Conservation (phyloP, 495 filamentous ascomycete species). For the Cercophora scortea region DNA sequence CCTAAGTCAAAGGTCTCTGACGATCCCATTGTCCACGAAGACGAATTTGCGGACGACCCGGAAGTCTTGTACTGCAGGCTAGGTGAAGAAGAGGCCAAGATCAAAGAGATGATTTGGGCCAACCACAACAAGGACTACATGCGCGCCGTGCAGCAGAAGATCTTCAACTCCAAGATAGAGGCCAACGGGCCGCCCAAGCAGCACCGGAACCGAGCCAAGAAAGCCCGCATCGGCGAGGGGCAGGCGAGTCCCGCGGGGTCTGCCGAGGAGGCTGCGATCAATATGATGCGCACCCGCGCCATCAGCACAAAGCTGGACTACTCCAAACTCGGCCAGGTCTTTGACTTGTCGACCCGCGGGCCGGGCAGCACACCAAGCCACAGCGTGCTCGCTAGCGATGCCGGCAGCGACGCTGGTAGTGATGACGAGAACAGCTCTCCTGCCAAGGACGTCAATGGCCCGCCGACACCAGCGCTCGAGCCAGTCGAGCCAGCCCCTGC, state of each 20-base stretch:
- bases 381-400: conserved; percentile 10
- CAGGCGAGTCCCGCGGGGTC: conserved; percentile 46
- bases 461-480: not conserved
- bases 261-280: conserved; percentile 65
- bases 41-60: conserved; percentile 79
- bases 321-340: conserved; percentile 50
- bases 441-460: not conserved
- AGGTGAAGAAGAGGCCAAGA: conserved; percentile 55
- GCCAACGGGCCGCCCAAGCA: conserved; percentile 44
- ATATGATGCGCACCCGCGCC: conserved; percentile 62
- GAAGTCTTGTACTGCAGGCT: conserved; percentile 76
- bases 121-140: conserved; percentile 88
- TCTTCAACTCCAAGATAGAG: conserved; percentile 55
- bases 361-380: conserved; percentile 25
- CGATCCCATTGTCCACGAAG: conserved; percentile 54
- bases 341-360: conserved; percentile 30
- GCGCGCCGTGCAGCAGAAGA: conserved; percentile 70
- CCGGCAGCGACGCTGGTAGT: conserved; percentile 3
- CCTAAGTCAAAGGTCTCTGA: conserved; percentile 20
- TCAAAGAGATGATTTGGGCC: conserved; percentile 90
- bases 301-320: conserved; percentile 85
- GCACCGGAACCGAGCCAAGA: conserved; percentile 42
- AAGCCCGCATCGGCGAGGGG: conserved; percentile 50
- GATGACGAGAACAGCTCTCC: conserved; percentile 1
- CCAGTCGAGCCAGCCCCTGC: not conserved